Base-by-base conservation (phyloP, 495 filamentous ascomycete species). In the Penicillium salamii region DNA sequence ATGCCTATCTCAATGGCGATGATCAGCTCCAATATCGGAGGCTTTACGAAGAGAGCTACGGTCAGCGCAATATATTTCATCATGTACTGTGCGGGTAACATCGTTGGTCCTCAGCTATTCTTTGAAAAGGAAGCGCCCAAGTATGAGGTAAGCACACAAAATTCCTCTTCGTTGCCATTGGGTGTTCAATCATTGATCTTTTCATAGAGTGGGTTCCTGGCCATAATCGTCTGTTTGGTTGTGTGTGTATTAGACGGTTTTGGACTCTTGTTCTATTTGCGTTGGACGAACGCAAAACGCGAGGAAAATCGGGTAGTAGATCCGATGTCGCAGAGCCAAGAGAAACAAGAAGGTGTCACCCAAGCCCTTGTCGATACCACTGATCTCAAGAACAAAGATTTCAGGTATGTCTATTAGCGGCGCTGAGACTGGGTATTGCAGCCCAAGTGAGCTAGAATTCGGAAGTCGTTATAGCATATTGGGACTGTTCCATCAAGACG, bases 21-120 rank as follows among this genome's bases (percentile, higher is more conserved):
- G 44, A 56, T 57, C 17, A 62, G 52, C 21, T 56, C 60, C 20
- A 73, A 73, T 35, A 57, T 63, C 5, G 63, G 62, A 14, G 70
- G 70, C 0, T 63, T 66, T 52, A 65, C 65, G 1, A 68, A 68
- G 29, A 59, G 52, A 21, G 37, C 54, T 2, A 63, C 62, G 4
- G 58, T 66, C 42, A 60, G 53, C 28, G 62, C 65, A 2, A 55
- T 66, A 13, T 61, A 53, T 26, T 67, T 67, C 29, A 47, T 67
- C 13, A 49, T 58, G 38, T 67, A 80, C 53, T 81, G 76, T 46
- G 62, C 76, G 4, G 78, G 78, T 1, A 67, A 67, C 29, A 62
- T 67, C 33, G 53, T 67, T 21, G 64, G 61, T 0, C 64, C 64
- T 1, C 64, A 67, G 51, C 8, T 58, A 7, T 67, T 67, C 42